Percentiles rank a stretch among this genome's conserved stretches.
Conservation (phyloP, 2,329 filamentous ascomycete genomes). For the Pseudophaeomoniella oleicola region DNA sequence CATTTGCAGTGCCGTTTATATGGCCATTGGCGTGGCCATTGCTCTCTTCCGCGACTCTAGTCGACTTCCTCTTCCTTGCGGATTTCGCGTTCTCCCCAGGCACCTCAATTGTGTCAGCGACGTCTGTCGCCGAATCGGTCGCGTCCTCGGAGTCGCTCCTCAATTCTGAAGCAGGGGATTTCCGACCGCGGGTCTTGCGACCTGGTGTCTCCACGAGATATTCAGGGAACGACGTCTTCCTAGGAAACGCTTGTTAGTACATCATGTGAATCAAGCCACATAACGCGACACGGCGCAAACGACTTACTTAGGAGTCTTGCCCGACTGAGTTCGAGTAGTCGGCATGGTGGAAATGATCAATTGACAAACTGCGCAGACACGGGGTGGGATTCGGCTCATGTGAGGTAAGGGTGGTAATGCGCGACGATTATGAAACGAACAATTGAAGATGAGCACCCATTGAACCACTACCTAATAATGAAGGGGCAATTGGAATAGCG, state of each 20-base stretch:
- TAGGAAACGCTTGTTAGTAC: no score
- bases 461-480: no score
- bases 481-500: no score
- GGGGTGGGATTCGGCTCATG: no score
- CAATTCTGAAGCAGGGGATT: constrained; percentile 16
- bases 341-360: no score
- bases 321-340: constrained; percentile 35
- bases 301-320: constrained; percentile 37
- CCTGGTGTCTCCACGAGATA: constrained; percentile 37
- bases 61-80: constrained; percentile 1
- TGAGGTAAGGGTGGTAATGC: no score
- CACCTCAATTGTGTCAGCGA: constrained; percentile 3
- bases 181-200: constrained; percentile 29
- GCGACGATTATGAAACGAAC: no score
- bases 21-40: constrained; percentile 5
- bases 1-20: constrained; percentile 1
- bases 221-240: constrained; percentile 36
- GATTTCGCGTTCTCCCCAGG: constrained; percentile 7
- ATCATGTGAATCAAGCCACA: no score
- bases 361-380: no score
- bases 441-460: no score
- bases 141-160: constrained; percentile 7
- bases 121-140: constrained; percentile 5
- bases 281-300: no score
- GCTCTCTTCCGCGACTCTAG: constrained; percentile 4